Conservation (phyloP, 129 eudicot species). For the Saussurea involucrata region DNA sequence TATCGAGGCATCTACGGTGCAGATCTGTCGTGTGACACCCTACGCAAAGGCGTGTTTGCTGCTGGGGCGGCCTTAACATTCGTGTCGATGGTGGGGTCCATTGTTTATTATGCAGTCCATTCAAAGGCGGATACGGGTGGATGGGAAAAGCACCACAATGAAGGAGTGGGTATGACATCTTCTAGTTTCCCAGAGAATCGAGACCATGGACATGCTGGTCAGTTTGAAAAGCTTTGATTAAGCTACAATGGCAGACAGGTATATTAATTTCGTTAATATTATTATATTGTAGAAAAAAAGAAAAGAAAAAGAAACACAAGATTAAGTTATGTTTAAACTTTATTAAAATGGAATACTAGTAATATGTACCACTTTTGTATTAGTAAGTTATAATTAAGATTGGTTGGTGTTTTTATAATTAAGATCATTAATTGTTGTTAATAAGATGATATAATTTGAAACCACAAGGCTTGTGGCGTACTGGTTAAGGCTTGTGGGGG, state of each 20-base stretch:
- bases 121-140: constrained; percentile 93
- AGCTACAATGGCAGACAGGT: not conserved
- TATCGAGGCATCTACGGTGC: constrained; percentile 57
- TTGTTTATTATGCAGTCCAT: constrained; percentile 71
- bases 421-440: not conserved
- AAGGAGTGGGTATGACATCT: constrained; percentile 71
- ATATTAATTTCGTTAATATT: constrained; percentile 13
- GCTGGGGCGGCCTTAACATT: constrained; percentile 86
- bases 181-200: constrained; percentile 38
- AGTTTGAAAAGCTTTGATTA: constrained; percentile 42
- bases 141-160: constrained; percentile 82
- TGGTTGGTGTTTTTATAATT: not conserved
- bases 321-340: constrained; percentile 18
- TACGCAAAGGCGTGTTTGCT: constrained; percentile 96
- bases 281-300: not conserved
- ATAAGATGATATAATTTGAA: no score
- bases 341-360: constrained; percentile 12
- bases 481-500: no score
- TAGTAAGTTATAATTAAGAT: not conserved
- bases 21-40: constrained; percentile 74
- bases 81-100: constrained; percentile 75
- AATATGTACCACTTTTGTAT: constrained; percentile 11
- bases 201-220: constrained; percentile 35
- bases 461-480: no score
- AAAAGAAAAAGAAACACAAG: not conserved